Evolutionary conservation across 257 asterid species (phyloP), one percentile per base, ranked within the genome.

Genomic region (Datura wrightii): DNA sequence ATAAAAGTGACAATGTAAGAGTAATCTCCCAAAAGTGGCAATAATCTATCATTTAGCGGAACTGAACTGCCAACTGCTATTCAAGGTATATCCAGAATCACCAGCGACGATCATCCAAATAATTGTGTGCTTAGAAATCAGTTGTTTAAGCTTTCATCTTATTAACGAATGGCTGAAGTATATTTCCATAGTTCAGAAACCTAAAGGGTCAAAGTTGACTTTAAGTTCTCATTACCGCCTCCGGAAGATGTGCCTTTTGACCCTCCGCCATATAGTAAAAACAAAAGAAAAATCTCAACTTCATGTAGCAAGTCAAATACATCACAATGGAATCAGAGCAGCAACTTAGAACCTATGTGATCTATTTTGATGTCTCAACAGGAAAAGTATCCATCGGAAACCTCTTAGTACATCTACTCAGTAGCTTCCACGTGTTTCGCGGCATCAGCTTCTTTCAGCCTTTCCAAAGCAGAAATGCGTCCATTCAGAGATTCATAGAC

Each of bases 401-500:
- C 37, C 37, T 67, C 84, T 60, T 31, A 62, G 42, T 60, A 34
- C 83, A 81, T 87, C 87, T 93, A 92, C 65, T 93, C 92, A n/a
- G 93, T 81, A 84, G 92, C 87, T 84, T 93, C 94, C 80, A 65
- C 91, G n/a, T 82, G 89, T 91, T 92, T 91, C 11, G 94, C 86
- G 36, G 88, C 90, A 86, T 93, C 93, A 3, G 59, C 94, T 83
- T 90, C 89, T 85, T 92, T 92, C 88, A 88, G 81, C 89, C 92
- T 90, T 89, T 95, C 98, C 89, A 95, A 62, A 79, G 90, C 85
- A 16, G 92, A 92, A 85, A 93, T 85, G 72, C 96, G 94, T 66
- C 90, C 91, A 41, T 95, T 97, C 86, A 95, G 89, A 39, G 97
- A 89, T 86, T 91, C 91, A 80, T 89, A 88, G 66, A 89, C 83